phyloP scores from a whole-genome alignment of 306 rosid species.

The Coriaria nepalensis region DNA sequence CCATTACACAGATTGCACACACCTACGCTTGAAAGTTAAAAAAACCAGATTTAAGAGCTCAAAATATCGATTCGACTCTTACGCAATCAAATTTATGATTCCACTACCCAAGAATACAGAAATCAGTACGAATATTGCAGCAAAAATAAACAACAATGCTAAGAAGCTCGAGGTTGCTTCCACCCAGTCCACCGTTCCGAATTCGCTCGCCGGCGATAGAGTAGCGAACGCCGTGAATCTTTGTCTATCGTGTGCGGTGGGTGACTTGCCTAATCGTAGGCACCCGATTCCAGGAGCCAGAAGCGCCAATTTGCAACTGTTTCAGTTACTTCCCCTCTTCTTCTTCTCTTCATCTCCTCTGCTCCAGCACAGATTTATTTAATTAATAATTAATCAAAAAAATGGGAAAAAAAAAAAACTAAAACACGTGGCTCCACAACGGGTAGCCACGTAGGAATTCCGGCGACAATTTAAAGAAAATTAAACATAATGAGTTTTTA shows the following conservation, averaged over 20 bases:
- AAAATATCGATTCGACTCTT: not conserved
- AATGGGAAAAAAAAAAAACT: too few species aligned
- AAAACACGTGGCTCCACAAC: too few species aligned
- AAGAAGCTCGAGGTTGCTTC: conserved; percentile 54
- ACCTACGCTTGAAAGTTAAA: conserved; percentile 23
- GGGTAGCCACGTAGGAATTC: too few species aligned
- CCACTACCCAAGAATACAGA: not conserved
- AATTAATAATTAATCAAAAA: too few species aligned
- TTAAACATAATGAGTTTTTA: too few species aligned
- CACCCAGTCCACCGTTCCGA: conserved; percentile 32
- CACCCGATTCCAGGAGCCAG: conserved; percentile 23
- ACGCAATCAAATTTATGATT: not conserved
- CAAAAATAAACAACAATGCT: not conserved
- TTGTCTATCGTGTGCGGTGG: conserved; percentile 12
- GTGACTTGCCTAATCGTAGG: conserved; percentile 16
- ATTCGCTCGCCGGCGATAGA: conserved; percentile 27
- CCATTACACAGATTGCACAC: conserved; percentile 94
- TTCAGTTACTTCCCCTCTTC: too few species aligned
- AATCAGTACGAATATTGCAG: not conserved
- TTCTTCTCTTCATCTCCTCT: too few species aligned
- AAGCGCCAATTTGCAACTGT: conserved; percentile 37
- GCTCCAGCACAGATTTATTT: too few species aligned
- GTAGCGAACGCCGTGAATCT: conserved; percentile 31
- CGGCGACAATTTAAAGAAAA: too few species aligned
- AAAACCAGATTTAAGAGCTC: conserved; percentile 2